These are phyloP conservation scores for Pyrenophora seminiperda DNA, from an alignment of 2,329 filamentous ascomycete species.

Conservation along the genomic window DNA sequence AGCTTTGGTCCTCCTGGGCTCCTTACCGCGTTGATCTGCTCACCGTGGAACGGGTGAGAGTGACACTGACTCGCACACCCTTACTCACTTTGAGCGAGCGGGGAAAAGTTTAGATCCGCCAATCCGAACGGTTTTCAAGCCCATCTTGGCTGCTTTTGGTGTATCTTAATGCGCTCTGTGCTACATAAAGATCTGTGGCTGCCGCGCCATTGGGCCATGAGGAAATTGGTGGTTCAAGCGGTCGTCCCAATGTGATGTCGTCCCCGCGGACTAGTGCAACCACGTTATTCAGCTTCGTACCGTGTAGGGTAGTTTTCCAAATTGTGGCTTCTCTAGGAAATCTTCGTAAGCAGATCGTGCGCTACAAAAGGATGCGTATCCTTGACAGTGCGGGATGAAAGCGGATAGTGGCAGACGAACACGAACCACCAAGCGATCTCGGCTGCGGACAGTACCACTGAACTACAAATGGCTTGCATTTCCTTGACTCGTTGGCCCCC, in stretches of 20 bases:
- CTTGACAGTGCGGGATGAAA: background rate
- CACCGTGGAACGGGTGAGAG: background rate
- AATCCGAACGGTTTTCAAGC: background rate
- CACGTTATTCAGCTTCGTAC: background rate
- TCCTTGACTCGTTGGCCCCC: background rate
- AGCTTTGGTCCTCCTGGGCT: conserved; percentile 1
- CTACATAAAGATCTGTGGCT: background rate
- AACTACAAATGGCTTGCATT: background rate
- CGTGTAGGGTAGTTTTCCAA: background rate
- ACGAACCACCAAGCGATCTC: background rate
- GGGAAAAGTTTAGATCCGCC: background rate
- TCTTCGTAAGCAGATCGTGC: conserved; percentile 1
- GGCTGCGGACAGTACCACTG: background rate
- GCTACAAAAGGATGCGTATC: background rate
- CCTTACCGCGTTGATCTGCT: background rate
- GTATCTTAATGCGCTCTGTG: background rate
- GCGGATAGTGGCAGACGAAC: background rate
- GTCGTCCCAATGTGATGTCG: background rate
- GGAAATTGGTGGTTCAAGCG: conserved; percentile 1
- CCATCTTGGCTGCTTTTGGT: background rate
- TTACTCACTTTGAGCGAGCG: background rate
- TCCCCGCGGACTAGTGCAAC: background rate
- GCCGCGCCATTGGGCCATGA: background rate
- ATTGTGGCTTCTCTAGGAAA: no score
- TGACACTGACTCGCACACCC: background rate